Base-by-base conservation (phyloP, 371 early-diverging fungal genomes). In the Globomyces sp. region DNA sequence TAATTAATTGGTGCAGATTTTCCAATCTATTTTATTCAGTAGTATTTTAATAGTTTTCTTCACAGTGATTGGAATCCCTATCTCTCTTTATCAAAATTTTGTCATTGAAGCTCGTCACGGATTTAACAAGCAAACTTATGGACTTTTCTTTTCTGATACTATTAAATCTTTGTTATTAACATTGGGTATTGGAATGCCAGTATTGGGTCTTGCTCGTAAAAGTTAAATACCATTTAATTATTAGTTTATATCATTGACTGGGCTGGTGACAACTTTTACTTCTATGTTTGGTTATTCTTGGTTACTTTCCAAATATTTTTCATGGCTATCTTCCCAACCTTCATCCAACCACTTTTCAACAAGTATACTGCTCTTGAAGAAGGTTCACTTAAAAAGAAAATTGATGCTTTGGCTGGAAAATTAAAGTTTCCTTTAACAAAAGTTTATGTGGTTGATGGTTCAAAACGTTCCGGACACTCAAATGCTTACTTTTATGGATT, bases 401-500 rank as follows among this genome's bases (percentile, higher is more conserved):
- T 99, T 66, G 89, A 92, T 69, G 88, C 78, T 0, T 78, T 99
- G 57, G 96, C 98, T 2, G 78, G 84, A 40, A 86, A 91, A 13
- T 86, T 98, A 75, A 77, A 86, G 1, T 99, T 99, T 78, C 95
- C 97, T n/a, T 82, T 96, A 48, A 92, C 86, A 66, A 95, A 98
- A 75, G 82, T 99, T 34, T 95, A 91, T 67, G 90, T 95, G 13
- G 92, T 99, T 77, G 99, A 99, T 76, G 98, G 98, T 8, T 67
- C 92, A 74, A 95, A 89, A 75, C 89, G 99, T 45, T 90, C 91
- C 2, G 78, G 90, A 13, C 99, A 99, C 75, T 92, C 93, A 49
- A 99, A 99, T 77, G 99, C 99, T 1, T 99, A 98, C 79, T 96
- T 99, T 74, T 92, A 89, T 67, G 96, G 97, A 0, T 92, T 98